Evolutionary conservation across 2,329 filamentous ascomycete species (phyloP).

Genomic region (Lasiodiplodia citricola): DNA sequence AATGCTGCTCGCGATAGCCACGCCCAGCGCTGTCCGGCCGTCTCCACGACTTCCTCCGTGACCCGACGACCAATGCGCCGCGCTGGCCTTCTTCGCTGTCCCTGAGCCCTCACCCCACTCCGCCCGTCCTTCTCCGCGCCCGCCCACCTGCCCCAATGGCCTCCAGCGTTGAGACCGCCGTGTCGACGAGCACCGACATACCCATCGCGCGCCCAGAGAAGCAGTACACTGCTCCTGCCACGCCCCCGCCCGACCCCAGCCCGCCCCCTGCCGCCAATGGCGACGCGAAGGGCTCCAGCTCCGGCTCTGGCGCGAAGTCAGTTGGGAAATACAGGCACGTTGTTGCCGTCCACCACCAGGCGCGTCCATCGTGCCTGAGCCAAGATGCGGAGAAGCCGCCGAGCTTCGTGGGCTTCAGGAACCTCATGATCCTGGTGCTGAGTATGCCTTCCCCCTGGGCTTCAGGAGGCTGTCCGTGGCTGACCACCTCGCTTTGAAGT

Average conservation of each 20-base stretch:
- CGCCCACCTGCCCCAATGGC: slow-evolving; percentile 24
- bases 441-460: slow-evolving; percentile 57
- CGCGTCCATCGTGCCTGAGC: slow-evolving; percentile 80
- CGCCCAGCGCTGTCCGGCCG: neutral
- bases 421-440: slow-evolving; percentile 92
- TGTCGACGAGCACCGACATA: slow-evolving; percentile 37
- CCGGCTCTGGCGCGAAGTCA: slow-evolving; percentile 30
- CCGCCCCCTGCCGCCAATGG: slow-evolving; percentile 30
- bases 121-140: slow-evolving; percentile 14
- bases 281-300: slow-evolving; percentile 2
- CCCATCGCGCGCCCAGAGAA: slow-evolving; percentile 34
- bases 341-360: slow-evolving; percentile 77
- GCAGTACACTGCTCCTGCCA: slow-evolving; percentile 32
- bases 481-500: slow-evolving; percentile 59
- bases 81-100: slow-evolving; percentile 2
- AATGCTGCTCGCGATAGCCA: slow-evolving; percentile 18
- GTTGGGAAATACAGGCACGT: slow-evolving; percentile 83
- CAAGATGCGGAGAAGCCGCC: slow-evolving; percentile 76
- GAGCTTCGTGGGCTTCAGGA: slow-evolving; percentile 92
- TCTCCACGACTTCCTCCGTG: slow-evolving; percentile 6
- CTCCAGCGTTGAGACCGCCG: slow-evolving; percentile 32
- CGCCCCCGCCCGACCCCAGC: slow-evolving; percentile 25
- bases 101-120: slow-evolving; percentile 12
- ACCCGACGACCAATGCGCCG: slow-evolving; percentile 20
- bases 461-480: slow-evolving; percentile 18